Evolutionary conservation across 305 asterid genomes (phyloP).

Genomic region (Stenogyne calaminthoides): DNA sequence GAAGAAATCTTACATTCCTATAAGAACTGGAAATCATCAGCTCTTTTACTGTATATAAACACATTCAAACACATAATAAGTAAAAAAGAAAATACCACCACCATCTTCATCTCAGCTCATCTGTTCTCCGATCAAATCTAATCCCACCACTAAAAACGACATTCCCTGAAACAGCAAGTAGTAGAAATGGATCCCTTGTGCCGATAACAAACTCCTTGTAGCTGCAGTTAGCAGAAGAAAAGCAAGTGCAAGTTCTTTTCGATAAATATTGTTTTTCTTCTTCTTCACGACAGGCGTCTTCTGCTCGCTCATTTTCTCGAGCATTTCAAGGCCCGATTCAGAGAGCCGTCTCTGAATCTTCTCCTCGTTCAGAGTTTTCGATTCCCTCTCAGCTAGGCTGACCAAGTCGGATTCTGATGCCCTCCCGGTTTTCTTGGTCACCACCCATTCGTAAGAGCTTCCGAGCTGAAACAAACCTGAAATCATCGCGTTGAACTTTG

Average conservation of each 20-base stretch:
- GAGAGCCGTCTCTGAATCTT: slow-evolving; percentile 76
- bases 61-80: slow-evolving; percentile 33
- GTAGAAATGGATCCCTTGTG: slow-evolving; percentile 94
- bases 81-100: background rate
- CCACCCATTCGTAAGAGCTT: slow-evolving; percentile 97
- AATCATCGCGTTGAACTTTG: slow-evolving; percentile 94
- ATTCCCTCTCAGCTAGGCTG: slow-evolving; percentile 77
- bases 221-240: slow-evolving; percentile 89
- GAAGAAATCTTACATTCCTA: slow-evolving; percentile 16
- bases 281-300: slow-evolving; percentile 44
- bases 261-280: slow-evolving; percentile 70
- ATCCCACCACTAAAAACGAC: slow-evolving; percentile 78
- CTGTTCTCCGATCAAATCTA: slow-evolving; percentile 94
- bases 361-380: slow-evolving; percentile 57
- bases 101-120: slow-evolving; percentile 47
- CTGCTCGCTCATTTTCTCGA: slow-evolving; percentile 56
- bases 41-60: slow-evolving; percentile 33
- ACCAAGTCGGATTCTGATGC: slow-evolving; percentile 82
- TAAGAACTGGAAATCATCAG: slow-evolving; percentile 19
- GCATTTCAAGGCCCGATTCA: slow-evolving; percentile 84
- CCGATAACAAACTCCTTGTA: slow-evolving; percentile 75
- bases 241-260: slow-evolving; percentile 80
- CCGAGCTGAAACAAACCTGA: slow-evolving; percentile 94
- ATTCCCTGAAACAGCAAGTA: slow-evolving; percentile 89
- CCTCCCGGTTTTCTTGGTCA: slow-evolving; percentile 89